A percentile compares a stretch with the other conserved stretches of the same genome.
Evolutionary conservation across 2,329 filamentous ascomycete genomes (phyloP).

Genomic region (Sphaerulina musiva): DNA sequence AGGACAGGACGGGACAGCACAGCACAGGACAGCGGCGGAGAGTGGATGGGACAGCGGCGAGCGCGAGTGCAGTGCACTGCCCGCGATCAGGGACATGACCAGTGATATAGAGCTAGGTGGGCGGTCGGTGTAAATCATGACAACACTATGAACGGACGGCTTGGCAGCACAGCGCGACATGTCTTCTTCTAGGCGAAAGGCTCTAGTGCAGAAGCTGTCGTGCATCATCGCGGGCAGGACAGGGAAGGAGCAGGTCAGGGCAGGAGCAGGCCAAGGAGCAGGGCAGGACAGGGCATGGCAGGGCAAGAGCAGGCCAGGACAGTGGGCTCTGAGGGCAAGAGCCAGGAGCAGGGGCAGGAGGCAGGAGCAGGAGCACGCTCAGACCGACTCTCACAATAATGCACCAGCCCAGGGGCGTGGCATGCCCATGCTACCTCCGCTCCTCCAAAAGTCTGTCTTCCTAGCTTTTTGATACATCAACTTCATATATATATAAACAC

Average conservation of each 20-base stretch:
- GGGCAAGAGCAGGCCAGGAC: too few species aligned
- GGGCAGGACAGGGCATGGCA: too few species aligned
- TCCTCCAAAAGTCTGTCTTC: too few species aligned
- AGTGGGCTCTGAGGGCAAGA: too few species aligned
- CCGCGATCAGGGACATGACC: constrained; percentile 14
- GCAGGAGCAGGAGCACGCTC: background rate
- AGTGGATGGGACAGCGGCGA: constrained; percentile 11
- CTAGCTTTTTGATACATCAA: too few species aligned
- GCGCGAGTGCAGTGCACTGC: constrained; percentile 11
- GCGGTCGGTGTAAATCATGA: constrained; percentile 15
- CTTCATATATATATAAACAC: too few species aligned
- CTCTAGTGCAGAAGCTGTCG: constrained; percentile 10
- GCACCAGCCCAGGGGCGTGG: constrained; percentile 1
- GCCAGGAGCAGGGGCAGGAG: too few species aligned
- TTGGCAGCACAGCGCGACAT: constrained; percentile 8
- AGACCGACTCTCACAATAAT: constrained; percentile 7
- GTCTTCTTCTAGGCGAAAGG: constrained; percentile 8
- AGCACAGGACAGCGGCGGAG: background rate
- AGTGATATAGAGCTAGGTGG: constrained; percentile 20
- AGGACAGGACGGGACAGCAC: too few species aligned
- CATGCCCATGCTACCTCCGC: background rate
- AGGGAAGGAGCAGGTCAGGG: too few species aligned
- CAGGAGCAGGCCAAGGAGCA: too few species aligned
- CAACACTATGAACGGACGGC: constrained; percentile 15
- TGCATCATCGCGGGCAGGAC: constrained; percentile 11